Evolutionary conservation across 164 flowering plant species (phyloP), one percentile per base, ranked within the genome.

Genomic region (Stephania cephalantha): DNA sequence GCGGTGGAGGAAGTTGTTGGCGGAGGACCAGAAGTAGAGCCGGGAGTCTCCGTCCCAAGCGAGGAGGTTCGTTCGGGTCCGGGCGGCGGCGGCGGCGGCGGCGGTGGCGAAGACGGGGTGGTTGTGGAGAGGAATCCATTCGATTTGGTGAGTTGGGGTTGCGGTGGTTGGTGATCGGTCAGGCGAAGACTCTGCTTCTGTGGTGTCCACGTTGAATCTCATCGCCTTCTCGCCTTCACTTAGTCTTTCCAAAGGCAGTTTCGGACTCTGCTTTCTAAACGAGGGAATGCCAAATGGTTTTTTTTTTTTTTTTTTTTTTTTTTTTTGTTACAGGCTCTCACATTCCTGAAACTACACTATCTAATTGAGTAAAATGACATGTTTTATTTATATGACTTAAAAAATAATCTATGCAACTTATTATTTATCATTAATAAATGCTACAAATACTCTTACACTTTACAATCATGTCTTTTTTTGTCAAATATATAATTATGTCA

Each of bases 31-130:
- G 64, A 83, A 81, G 81, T 90, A 95, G 15, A 95, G 84, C 29
- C 93, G 85, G 18, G 97, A 89, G 20, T 85, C 86, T 46, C 90
- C 95, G 78, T 95, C 97, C 94, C 97, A 95, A 7, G 97, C 89
- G 58, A 91, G 17, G 22, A 89, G 86, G 75, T 91, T 90, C 46
- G 46, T 74, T 12, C 72, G 77, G 35, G 74, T 68, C 17, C 70
- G 77, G 17, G 70, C 48, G 67, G 63, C 70, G 75, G 31, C 69
- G 50, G 55, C 18, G 12, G 22, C 17, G 50, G 50, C 44, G 78
- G 79, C 22, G 84, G 87, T 17, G 70, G 87, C 15, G 83, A 92
- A 92, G 75, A 86, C 75, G 3, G 93, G 95, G 79, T 94, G 95
- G 73, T 78, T 72, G 25, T 87, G 86, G 45, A 94, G 92, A 3